Percentiles rank a stretch among this genome's conserved stretches.
These are phyloP conservation scores for Paraglomus occultum DNA, from an alignment of 192 early-diverging fungal genomes.

Conservation along the genomic window DNA sequence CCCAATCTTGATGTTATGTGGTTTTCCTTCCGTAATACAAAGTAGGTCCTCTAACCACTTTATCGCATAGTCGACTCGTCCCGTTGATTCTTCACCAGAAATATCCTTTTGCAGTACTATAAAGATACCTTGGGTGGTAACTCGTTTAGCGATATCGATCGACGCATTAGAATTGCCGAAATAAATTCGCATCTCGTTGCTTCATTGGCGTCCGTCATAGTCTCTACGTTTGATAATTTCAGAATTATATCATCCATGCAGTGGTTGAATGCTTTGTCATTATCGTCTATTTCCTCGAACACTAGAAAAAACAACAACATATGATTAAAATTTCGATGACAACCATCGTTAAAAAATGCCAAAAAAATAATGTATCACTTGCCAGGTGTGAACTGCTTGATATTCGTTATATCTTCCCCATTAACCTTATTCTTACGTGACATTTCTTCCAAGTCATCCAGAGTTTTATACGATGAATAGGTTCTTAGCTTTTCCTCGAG, in stretches of 20 bases:
- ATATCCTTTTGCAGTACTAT: background rate
- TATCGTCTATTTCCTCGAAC: background rate
- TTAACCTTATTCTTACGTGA: background rate
- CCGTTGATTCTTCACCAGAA: conserved; percentile 7
- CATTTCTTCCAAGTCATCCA: background rate
- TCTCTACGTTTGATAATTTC: background rate
- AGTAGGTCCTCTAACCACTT: background rate
- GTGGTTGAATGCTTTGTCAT: background rate
- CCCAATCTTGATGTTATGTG: background rate
- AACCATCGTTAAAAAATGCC: no score
- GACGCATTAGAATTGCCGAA: background rate
- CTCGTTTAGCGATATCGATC: background rate
- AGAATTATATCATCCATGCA: conserved; percentile 2
- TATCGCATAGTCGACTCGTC: conserved; percentile 3
- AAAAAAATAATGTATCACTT: no score
- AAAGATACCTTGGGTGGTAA: background rate
- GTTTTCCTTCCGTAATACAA: conserved; percentile 1
- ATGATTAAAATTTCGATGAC: background rate
- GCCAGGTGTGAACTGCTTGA: background rate
- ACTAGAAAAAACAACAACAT: background rate
- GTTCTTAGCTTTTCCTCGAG: background rate
- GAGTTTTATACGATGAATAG: background rate
- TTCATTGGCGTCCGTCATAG: background rate
- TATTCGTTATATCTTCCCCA: background rate
- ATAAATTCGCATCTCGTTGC: background rate